Base-by-base conservation (phyloP, 306 rosid genomes). In the Vigna trinervia region DNA sequence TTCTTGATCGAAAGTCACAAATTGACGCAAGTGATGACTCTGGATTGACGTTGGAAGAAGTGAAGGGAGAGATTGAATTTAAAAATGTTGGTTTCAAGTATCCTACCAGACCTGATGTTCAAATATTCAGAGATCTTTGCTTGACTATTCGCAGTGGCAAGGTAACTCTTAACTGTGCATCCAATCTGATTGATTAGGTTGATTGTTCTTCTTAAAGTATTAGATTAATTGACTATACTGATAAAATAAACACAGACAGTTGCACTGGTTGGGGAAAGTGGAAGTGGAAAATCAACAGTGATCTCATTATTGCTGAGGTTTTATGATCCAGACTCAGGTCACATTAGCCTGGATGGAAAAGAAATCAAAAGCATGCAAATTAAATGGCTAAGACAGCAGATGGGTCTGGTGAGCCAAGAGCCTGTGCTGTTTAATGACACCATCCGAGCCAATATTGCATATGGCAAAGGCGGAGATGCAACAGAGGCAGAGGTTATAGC, bases 331-430 rank as follows among this genome's bases (percentile, higher is more conserved):
- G 85, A 88, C 76, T 88, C 91, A 5, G 96, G 96, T 60, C 75
- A 80, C 46, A 88, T 90, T 51, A 83, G 87, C 41, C 79, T 90
- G 10, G 92, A 88, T 78, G 89, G 96, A 53, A 23, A 69, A 11
- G 88, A 85, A 75, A 83, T 90, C 69, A 80, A 82, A 70, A 82
- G 47, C 62, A 54, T 90, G 6, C 86, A 90, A 58, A 61, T 88
- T 41, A 85, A 85, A 79, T 88, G 92, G 92, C 81, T 88, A 53
- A 88, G 92, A 54, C 90, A 85, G 50, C 89, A 90, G 11, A 90
- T 88, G 96, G 91, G 92, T 0, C 68, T 90, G 48, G 96, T 90
- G 69, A 88, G 89, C 81, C 92, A 90, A 68, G 92, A 90, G 82
- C 92, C 92, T 26, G 64, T 85, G 19, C 23, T 90, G 45, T 88